Evolutionary conservation across 2,329 filamentous ascomycete genomes (phyloP).

Genomic region (Ophiostoma tasmaniense): DNA sequence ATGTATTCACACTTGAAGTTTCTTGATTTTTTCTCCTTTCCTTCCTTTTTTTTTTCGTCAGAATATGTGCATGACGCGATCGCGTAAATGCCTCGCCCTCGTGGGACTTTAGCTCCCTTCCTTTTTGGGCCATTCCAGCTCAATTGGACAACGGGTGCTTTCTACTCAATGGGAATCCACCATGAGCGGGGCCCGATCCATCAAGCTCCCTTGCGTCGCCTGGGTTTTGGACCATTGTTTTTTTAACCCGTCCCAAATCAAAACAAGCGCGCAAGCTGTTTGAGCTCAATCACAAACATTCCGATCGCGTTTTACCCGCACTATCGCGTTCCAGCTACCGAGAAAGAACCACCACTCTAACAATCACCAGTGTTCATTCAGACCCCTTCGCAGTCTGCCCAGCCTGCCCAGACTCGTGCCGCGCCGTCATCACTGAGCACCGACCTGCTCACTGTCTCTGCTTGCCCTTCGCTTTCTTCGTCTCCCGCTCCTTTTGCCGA

Average conservation of each 20-base stretch:
- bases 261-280: not conserved
- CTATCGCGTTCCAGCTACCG: not conserved
- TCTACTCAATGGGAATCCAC: not conserved
- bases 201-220: not conserved
- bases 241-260: not conserved
- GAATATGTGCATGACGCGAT: constrained; percentile 6
- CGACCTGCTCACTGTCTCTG: constrained; percentile 56
- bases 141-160: not conserved
- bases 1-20: constrained; percentile 33
- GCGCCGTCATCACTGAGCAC: constrained; percentile 43
- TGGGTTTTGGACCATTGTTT: not conserved
- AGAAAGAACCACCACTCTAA: not conserved
- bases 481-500: constrained; percentile 73
- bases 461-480: constrained; percentile 78
- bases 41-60: not conserved
- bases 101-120: constrained; percentile 1
- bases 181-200: constrained; percentile 1
- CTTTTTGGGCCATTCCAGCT: not conserved
- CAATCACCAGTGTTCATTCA: constrained; percentile 38
- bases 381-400: constrained; percentile 37
- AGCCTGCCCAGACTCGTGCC: constrained; percentile 20
- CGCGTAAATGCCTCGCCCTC: constrained; percentile 7
- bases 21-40: not conserved
- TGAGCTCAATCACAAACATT: not conserved
- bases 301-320: not conserved